Conservation (phyloP, 225 moss, liverwort and hornwort species). For the Marchantia polymorpha region DNA sequence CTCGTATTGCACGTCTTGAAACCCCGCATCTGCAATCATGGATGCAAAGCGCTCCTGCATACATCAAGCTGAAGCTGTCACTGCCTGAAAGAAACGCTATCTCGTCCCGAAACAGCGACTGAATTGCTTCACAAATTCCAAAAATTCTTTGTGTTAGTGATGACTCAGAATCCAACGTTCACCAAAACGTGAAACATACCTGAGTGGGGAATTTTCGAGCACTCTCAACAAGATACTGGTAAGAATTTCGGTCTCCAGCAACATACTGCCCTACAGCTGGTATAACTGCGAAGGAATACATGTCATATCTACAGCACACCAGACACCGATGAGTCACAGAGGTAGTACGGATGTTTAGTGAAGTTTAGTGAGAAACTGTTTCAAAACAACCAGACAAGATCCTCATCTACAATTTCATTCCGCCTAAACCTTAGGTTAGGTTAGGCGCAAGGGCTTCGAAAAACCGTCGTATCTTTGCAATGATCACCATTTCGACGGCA, state of each 20-base stretch:
- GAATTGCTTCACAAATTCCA: not conserved
- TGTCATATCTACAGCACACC: constrained; percentile 64
- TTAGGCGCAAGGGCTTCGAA: too few species aligned
- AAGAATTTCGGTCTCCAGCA: constrained; percentile 78
- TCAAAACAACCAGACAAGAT: not conserved
- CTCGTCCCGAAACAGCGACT: not conserved
- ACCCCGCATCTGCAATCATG: constrained; percentile 85
- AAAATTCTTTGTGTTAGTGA: not conserved
- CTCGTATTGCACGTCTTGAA: constrained; percentile 83
- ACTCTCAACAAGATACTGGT: constrained; percentile 96
- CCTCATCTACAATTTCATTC: too few species aligned
- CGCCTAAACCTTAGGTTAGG: too few species aligned
- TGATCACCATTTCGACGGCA: not conserved
- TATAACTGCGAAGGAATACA: constrained; percentile 81
- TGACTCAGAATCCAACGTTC: not conserved
- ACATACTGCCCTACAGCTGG: constrained; percentile 79
- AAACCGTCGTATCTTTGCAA: not conserved
- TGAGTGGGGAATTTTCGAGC: constrained; percentile 86
- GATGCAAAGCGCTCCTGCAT: constrained; percentile 77
- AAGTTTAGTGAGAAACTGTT: too few species aligned
- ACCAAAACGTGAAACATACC: constrained; percentile 29
- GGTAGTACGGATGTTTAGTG: not conserved
- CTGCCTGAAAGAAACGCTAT: too few species aligned
- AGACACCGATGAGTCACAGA: not conserved
- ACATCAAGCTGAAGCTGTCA: not conserved